Conservation (phyloP, 805 yeast species). For the Candida schatavii region DNA sequence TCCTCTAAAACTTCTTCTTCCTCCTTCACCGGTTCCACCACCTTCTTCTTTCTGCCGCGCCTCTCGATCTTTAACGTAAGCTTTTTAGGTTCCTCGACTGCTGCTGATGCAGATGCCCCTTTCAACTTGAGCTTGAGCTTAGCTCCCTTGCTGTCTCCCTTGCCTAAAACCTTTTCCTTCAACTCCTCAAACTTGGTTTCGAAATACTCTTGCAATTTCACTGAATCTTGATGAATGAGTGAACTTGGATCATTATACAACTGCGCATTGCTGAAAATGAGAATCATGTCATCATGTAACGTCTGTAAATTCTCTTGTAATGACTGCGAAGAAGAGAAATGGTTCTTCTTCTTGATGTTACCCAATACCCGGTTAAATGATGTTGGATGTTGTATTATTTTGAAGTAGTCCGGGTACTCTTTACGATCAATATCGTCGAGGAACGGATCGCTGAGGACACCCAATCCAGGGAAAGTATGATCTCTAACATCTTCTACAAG, state of each 20-base stretch:
- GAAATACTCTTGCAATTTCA: slow-evolving; percentile 53
- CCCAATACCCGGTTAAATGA: slow-evolving; percentile 59
- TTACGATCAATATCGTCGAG: slow-evolving; percentile 68
- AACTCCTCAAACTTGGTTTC: slow-evolving; percentile 35
- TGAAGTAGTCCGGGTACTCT: slow-evolving; percentile 78
- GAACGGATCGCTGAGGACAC: slow-evolving; percentile 65
- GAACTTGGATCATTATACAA: slow-evolving; percentile 73
- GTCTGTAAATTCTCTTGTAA: slow-evolving; percentile 49
- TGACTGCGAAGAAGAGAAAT: slow-evolving; percentile 20
- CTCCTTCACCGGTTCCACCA: slow-evolving; percentile 9
- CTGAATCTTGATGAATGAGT: slow-evolving; percentile 69
- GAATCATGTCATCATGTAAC: slow-evolving; percentile 55
- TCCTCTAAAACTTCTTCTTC: slow-evolving; percentile 16
- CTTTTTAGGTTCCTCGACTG: slow-evolving; percentile 22
- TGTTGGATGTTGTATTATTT: slow-evolving; percentile 69
- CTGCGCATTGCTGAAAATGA: slow-evolving; percentile 78
- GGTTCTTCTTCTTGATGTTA: slow-evolving; percentile 50
- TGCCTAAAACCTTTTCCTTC: slow-evolving; percentile 15
- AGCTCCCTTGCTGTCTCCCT: slow-evolving; percentile 5
- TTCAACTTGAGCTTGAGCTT: slow-evolving; percentile 27
- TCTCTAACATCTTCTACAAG: slow-evolving; percentile 40
- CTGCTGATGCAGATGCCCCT: slow-evolving; percentile 12
- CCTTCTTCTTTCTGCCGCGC: slow-evolving; percentile 20
- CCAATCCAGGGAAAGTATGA: slow-evolving; percentile 47
- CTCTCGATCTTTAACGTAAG: slow-evolving; percentile 16